These are phyloP conservation scores for Epichloe hybrida DNA, from an alignment of 2,329 filamentous ascomycete species.

Conservation along the genomic window DNA sequence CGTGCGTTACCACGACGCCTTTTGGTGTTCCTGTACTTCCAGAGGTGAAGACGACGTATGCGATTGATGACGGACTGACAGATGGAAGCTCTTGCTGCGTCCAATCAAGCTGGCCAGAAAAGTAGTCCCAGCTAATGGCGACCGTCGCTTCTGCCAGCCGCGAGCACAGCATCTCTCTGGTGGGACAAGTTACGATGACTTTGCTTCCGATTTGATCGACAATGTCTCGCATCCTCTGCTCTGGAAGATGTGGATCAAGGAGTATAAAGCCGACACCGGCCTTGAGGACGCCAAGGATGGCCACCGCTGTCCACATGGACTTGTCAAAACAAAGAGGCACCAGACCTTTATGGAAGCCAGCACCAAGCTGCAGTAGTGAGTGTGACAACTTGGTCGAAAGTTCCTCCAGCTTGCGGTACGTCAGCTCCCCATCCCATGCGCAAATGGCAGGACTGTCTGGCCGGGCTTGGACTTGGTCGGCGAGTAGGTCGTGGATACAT, in stretches of 20 bases:
- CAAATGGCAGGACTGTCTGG: conserved; percentile 29
- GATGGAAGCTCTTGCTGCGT: too few relatives aligned
- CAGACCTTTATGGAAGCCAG: conserved; percentile 20
- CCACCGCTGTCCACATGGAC: conserved; percentile 31
- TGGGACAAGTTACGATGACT: not conserved
- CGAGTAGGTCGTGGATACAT: conserved; percentile 35
- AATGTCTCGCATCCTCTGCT: conserved; percentile 30
- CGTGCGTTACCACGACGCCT: conserved; percentile 7
- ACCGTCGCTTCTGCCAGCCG: not conserved
- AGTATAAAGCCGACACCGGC: conserved; percentile 32
- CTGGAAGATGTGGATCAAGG: conserved; percentile 32
- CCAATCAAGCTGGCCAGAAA: not conserved
- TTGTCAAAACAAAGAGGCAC: conserved; percentile 40
- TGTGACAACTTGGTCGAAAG: conserved; percentile 28
- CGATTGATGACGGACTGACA: not conserved
- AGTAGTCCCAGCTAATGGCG: not conserved
- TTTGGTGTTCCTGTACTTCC: conserved; percentile 1
- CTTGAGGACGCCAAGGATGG: conserved; percentile 33
- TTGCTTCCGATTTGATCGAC: conserved; percentile 20
- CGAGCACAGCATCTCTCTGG: not conserved
- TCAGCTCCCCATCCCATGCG: conserved; percentile 36
- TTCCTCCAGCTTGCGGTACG: conserved; percentile 30
- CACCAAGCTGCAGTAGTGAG: conserved; percentile 23
- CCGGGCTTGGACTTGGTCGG: conserved; percentile 21
- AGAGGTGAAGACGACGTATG: conserved; percentile 7